Evolutionary conservation across 1,139 yeast species (phyloP).

Genomic region (Saccharomyces hybrid): DNA sequence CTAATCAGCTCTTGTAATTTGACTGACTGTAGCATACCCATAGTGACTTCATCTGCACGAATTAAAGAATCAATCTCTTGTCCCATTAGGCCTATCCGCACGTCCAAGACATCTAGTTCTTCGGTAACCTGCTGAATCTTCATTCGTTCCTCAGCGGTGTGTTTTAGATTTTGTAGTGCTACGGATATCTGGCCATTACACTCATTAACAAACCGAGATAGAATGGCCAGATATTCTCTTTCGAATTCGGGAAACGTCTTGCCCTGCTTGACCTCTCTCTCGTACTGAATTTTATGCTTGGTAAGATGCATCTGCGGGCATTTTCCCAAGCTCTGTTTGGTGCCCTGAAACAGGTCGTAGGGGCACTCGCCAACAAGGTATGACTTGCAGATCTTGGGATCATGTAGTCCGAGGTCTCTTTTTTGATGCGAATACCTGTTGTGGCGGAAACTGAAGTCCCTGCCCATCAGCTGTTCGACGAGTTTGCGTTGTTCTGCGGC

Average conservation of each 20-base stretch:
- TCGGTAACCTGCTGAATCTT: slow-evolving; percentile 55
- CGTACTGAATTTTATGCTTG: slow-evolving; percentile 68
- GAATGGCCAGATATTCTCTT: slow-evolving; percentile 45
- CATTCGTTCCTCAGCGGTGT: slow-evolving; percentile 69
- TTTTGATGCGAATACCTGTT: slow-evolving; percentile 7
- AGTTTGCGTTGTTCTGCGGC: slow-evolving; percentile 72
- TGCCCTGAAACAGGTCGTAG: slow-evolving; percentile 72
- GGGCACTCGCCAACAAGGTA: slow-evolving; percentile 87
- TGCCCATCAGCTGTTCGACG: slow-evolving; percentile 80
- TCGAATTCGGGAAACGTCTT: slow-evolving; percentile 62
- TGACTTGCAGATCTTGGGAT: slow-evolving; percentile 67
- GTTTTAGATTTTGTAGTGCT: slow-evolving; percentile 64
- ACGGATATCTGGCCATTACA: slow-evolving; percentile 59
- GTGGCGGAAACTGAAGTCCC: slow-evolving; percentile 40
- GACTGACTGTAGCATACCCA: slow-evolving; percentile 42
- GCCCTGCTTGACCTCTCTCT: slow-evolving; percentile 48
- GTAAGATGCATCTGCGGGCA: slow-evolving; percentile 77
- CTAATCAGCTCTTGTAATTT: slow-evolving; percentile 39
- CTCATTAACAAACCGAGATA: slow-evolving; percentile 47
- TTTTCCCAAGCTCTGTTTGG: slow-evolving; percentile 76
- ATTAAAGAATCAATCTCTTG: slow-evolving; percentile 61
- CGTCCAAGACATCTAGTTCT: slow-evolving; percentile 61
- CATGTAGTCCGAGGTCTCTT: slow-evolving; percentile 40
- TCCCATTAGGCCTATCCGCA: slow-evolving; percentile 57
- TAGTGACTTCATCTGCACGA: slow-evolving; percentile 43